Evolutionary conservation across 192 early-diverging fungal genomes (phyloP).

Genomic region (Gonapodya prolifera): DNA sequence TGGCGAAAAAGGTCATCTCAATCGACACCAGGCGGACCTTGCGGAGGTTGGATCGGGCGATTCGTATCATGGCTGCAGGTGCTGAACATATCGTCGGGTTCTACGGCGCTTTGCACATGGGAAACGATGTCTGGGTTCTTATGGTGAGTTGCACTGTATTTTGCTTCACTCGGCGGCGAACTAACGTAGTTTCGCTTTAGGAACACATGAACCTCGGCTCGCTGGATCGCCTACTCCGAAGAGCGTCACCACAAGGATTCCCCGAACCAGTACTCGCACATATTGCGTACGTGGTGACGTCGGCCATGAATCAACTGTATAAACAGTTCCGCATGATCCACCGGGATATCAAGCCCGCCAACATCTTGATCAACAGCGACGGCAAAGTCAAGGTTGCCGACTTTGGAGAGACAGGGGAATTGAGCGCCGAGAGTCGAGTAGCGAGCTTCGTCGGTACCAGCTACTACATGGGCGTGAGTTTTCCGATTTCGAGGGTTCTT

Average conservation of each 20-base stretch:
- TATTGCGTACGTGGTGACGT: conserved; percentile 38
- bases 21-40: conserved; percentile 33
- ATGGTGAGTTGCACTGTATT: conserved; percentile 26
- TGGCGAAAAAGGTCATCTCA: conserved; percentile 81
- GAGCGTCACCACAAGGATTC: conserved; percentile 53
- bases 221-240: conserved; percentile 47
- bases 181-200: conserved; percentile 11
- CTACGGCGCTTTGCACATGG: conserved; percentile 92
- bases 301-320: not conserved
- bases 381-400: conserved; percentile 90
- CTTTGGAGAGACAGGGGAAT: conserved; percentile 56
- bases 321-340: conserved; percentile 63
- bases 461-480: conserved; percentile 86
- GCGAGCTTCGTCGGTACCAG: conserved; percentile 95
- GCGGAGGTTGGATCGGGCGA: conserved; percentile 55
- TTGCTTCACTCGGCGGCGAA: not conserved
- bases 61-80: conserved; percentile 93
- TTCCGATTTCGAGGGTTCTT: conserved; percentile 6
- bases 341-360: conserved; percentile 97
- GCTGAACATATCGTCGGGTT: conserved; percentile 91
- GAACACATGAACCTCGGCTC: conserved; percentile 96
- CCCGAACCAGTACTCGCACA: conserved; percentile 66
- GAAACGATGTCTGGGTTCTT: conserved; percentile 75
- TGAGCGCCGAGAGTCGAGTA: conserved; percentile 34
- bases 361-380: conserved; percentile 66